Base-by-base conservation (phyloP, 2,329 filamentous ascomycete species). In the Microsporum canis region DNA sequence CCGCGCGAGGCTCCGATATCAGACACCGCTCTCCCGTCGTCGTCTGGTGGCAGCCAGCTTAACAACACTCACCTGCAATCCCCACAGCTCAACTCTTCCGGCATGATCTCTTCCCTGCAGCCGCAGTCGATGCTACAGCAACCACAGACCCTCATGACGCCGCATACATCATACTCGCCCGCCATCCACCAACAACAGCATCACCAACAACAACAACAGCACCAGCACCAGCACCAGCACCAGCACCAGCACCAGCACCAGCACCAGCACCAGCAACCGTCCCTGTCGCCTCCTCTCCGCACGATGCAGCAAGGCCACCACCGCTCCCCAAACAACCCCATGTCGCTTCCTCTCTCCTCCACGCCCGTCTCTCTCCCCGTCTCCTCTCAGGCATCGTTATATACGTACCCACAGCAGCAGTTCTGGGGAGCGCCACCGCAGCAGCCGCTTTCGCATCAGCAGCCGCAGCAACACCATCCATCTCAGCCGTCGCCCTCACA, bases 1-100 rank as follows among this genome's bases (percentile, higher is more conserved):
- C 87, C 88, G 8, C 91, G 95, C 66, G 90, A 96, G 70, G 84
- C 88, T 62, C 85, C 89, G 2, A 75, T 76, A 23, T 77, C 80
- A n/a, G 77, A 76, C 53, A n/a, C n/a, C 10, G 23, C 72, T 29
- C 72, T 72, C 57, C 69, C 69, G 39, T 71, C 73, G 10, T 68
- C 69, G 33, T 72, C 73, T 12, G 73, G 76, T 27, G 47, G 47
- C 6, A 53, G 23, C 29, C 60, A 63, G 8, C 34, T 64, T 10
- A 62, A 63, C 27, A 53, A 60, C 4, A 57, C 43, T 23, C 66
- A 73, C 5, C 65, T 76, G 61, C 75, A 74, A 61, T 71, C 73
- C 10, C 72, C 74, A 34, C 74, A 74, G 43, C 65, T 76, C 27
- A 65, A 70, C 5, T 65, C 72, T 3, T 65, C 68, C 4, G 70